Evolutionary conservation across 495 filamentous ascomycete genomes (phyloP).

Genomic region (Penicillium pancosmium): DNA sequence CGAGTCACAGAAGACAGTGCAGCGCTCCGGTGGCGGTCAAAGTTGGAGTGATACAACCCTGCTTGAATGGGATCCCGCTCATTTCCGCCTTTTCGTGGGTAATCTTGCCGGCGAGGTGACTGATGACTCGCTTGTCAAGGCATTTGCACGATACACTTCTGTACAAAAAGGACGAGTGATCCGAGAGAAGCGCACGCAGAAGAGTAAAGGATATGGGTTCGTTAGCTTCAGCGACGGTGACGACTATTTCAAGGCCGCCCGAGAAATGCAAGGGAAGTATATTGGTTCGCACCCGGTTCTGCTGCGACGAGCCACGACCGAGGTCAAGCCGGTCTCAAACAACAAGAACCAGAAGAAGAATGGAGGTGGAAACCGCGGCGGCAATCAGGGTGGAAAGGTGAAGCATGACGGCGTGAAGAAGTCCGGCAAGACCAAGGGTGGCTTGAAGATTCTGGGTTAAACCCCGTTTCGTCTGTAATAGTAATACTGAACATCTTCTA

Average conservation of each 20-base stretch:
- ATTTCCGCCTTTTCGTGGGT: constrained; percentile 93
- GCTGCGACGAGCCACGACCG: constrained; percentile 83
- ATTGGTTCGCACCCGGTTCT: constrained; percentile 94
- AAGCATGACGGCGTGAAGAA: constrained; percentile 75
- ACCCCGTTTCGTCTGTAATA: background rate
- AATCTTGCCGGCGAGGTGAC: constrained; percentile 99
- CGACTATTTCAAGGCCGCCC: constrained; percentile 90
- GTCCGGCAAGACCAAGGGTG: constrained; percentile 76
- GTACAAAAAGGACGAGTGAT: constrained; percentile 94
- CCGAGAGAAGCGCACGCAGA: constrained; percentile 91
- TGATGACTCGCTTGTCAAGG: constrained; percentile 91
- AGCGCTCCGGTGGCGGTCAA: constrained; percentile 84
- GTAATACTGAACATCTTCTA: background rate
- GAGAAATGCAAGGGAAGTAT: constrained; percentile 99
- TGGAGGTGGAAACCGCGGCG: constrained; percentile 36
- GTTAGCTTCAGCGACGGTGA: constrained; percentile 94
- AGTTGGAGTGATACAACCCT: constrained; percentile 85
- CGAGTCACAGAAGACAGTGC: constrained; percentile 68
- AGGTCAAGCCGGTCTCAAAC: constrained; percentile 71
- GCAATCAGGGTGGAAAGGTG: constrained; percentile 39
- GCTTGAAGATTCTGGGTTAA: constrained; percentile 77
- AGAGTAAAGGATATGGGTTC: constrained; percentile 95
- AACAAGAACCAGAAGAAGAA: constrained; percentile 48
- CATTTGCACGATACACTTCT: constrained; percentile 84
- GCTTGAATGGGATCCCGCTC: constrained; percentile 93